These are phyloP conservation scores for Isatis tinctoria DNA, from an alignment of 345 rosid genomes.

Conservation along the genomic window DNA sequence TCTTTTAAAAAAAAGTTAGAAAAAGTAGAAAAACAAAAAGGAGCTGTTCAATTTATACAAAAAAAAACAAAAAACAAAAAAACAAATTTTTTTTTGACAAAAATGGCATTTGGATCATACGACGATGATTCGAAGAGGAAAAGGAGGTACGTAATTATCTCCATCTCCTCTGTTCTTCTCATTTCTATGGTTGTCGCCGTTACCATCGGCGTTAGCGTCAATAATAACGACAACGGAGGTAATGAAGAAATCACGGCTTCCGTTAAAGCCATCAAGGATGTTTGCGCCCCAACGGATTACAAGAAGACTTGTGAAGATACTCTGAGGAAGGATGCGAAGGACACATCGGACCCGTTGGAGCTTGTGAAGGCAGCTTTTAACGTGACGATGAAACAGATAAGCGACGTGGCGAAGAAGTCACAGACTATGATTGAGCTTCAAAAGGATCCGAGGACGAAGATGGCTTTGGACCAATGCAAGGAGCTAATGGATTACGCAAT, in stretches of 20 bases:
- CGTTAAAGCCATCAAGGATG: constrained; percentile 50
- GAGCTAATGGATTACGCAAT: constrained; percentile 57
- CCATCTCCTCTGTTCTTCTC: constrained; percentile 44
- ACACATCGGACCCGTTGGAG: constrained; percentile 55
- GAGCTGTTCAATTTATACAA: neutral
- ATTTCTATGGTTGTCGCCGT: constrained; percentile 54
- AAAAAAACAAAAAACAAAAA: neutral
- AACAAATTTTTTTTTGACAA: neutral
- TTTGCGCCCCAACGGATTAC: constrained; percentile 66
- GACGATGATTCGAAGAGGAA: constrained; percentile 28
- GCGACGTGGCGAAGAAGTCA: constrained; percentile 46
- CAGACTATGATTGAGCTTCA: constrained; percentile 39
- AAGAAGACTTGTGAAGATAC: constrained; percentile 44
- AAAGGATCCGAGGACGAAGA: constrained; percentile 47
- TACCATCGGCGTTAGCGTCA: constrained; percentile 34
- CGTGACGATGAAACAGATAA: constrained; percentile 37
- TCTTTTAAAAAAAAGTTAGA: neutral
- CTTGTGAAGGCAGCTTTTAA: constrained; percentile 49
- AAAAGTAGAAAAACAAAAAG: neutral
- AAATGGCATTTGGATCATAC: constrained; percentile 18
- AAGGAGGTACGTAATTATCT: constrained; percentile 40
- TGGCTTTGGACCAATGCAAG: constrained; percentile 53
- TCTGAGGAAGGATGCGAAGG: constrained; percentile 34
- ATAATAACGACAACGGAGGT: neutral
- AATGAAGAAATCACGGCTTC: constrained; percentile 31